Conservation (phyloP, 805 yeast genomes). For the Torulaspora quercuum region DNA sequence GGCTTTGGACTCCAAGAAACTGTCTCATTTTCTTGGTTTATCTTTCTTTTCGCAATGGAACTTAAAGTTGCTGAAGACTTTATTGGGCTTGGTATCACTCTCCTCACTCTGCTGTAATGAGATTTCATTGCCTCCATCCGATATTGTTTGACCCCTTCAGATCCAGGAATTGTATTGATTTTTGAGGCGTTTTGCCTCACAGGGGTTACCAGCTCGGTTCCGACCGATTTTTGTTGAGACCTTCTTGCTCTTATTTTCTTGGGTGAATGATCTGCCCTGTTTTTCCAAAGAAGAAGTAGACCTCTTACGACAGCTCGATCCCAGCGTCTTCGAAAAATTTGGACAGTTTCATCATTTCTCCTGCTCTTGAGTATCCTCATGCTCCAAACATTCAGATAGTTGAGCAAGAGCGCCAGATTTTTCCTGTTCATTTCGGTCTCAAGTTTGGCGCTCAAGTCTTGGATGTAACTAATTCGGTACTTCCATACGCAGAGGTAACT, state of each 20-base stretch:
- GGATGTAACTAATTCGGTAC: slow-evolving; percentile 13
- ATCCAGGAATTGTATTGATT: slow-evolving; percentile 37
- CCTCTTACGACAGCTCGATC: slow-evolving; percentile 40
- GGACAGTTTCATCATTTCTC: slow-evolving; percentile 37
- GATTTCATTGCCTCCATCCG: slow-evolving; percentile 38
- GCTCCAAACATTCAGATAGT: slow-evolving; percentile 36
- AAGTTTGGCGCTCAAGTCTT: slow-evolving; percentile 19
- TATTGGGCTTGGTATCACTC: slow-evolving; percentile 41
- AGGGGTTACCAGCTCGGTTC: slow-evolving; percentile 22
- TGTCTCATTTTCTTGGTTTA: slow-evolving; percentile 10
- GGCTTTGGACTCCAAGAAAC: slow-evolving; percentile 5
- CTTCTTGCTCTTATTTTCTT: slow-evolving; percentile 6
- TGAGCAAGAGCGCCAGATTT: slow-evolving; percentile 24
- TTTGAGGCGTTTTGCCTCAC: slow-evolving; percentile 17
- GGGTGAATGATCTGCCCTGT: slow-evolving; percentile 16
- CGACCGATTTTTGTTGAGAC: slow-evolving; percentile 2
- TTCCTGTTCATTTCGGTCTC: slow-evolving; percentile 25
- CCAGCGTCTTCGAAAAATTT: slow-evolving; percentile 39
- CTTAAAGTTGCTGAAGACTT: slow-evolving; percentile 25
- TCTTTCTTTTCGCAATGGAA: slow-evolving; percentile 17
- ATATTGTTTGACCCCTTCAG: slow-evolving; percentile 36
- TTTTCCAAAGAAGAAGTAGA: slow-evolving; percentile 37
- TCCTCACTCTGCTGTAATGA: slow-evolving; percentile 36
- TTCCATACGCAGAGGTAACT: slow-evolving; percentile 29
- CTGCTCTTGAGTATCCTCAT: slow-evolving; percentile 34